phyloP scores from a whole-genome alignment of 1,284 basidiomycete species.

The Sanghuangporus baumii region DNA sequence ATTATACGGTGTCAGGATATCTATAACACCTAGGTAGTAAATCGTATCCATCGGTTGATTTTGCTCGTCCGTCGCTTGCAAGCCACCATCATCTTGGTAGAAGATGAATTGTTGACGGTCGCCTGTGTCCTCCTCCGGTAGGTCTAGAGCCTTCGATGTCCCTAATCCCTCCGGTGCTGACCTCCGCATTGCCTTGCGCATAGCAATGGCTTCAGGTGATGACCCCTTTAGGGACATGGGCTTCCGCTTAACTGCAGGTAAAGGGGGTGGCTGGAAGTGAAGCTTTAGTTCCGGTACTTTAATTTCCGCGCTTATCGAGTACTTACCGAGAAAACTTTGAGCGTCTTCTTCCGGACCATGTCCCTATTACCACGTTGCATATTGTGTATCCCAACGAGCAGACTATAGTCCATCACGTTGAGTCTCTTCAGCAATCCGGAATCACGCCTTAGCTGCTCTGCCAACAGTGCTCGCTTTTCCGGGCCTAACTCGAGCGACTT shows the following conservation, averaged over 20 bases:
- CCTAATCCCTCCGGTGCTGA: conserved; percentile 78
- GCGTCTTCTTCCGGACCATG: conserved; percentile 82
- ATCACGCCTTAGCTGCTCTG: conserved; percentile 87
- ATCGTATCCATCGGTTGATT: conserved; percentile 76
- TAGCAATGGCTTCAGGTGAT: conserved; percentile 72
- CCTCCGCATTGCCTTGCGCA: conserved; percentile 80
- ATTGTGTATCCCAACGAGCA: conserved; percentile 93
- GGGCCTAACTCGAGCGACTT: conserved; percentile 86
- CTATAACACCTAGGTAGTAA: conserved; percentile 94
- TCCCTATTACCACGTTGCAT: conserved; percentile 88
- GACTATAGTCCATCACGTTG: conserved; percentile 94
- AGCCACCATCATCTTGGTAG: conserved; percentile 95
- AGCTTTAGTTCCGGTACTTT: background rate
- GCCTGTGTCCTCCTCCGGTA: conserved; percentile 65
- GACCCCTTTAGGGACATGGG: conserved; percentile 51
- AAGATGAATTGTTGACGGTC: conserved; percentile 88
- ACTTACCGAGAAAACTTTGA: conserved; percentile 88
- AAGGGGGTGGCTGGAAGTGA: conserved; percentile 47
- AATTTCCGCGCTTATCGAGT: background rate
- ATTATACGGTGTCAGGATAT: conserved; percentile 90
- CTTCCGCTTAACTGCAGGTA: conserved; percentile 51
- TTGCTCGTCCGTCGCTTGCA: conserved; percentile 83
- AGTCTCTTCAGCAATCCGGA: conserved; percentile 79
- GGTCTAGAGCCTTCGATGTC: conserved; percentile 46
- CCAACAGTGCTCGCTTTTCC: conserved; percentile 86